Conservation (phyloP, 768 basidiomycete species). For the Suillus fuscotomentosus region DNA sequence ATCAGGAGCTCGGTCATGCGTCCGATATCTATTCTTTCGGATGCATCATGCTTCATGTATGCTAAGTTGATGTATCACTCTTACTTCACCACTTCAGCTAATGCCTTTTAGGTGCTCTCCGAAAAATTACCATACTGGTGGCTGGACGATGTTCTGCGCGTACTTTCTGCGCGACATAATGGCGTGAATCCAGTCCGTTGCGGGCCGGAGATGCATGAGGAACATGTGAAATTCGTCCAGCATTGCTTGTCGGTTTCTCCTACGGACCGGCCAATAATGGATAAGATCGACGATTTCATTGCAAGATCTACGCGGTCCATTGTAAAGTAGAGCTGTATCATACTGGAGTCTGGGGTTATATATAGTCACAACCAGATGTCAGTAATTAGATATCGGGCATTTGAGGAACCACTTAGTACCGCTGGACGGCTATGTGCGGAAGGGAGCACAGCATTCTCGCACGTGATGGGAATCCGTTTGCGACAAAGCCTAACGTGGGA, state of each 20-base stretch:
- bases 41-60: slow-evolving; percentile 29
- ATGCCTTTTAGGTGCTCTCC: background rate
- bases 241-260: background rate
- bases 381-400: no score
- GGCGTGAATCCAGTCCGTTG: background rate
- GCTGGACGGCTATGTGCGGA: no score
- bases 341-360: no score
- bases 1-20: background rate
- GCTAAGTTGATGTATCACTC: slow-evolving; percentile 17
- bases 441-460: no score
- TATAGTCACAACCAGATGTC: no score
- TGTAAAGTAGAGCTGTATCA: background rate
- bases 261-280: background rate
- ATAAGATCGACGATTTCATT: background rate
- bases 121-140: background rate
- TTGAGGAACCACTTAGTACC: no score
- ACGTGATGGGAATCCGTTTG: no score
- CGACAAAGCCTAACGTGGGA: no score
- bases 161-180: background rate
- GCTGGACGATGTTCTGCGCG: background rate
- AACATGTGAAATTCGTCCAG: background rate
- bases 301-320: background rate
- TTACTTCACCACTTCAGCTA: slow-evolving; percentile 14
- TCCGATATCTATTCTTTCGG: slow-evolving; percentile 45
- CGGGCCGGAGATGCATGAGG: background rate